Base-by-base conservation (phyloP, 176 grass and related monocot species). In the Phoenix dactylifera region DNA sequence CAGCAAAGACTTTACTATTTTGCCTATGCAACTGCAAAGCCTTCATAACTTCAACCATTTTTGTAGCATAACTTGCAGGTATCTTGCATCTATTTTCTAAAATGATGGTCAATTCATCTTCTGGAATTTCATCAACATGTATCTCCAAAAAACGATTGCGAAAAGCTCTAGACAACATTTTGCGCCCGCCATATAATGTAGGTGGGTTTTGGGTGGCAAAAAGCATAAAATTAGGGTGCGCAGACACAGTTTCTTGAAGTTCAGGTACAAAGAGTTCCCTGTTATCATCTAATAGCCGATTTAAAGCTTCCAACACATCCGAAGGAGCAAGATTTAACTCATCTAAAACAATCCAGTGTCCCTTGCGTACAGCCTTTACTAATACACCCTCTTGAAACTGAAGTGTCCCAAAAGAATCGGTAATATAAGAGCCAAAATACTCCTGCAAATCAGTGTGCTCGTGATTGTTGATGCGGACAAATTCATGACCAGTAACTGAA, bases 361-460 rank as follows among this genome's bases (percentile, higher is more conserved):
- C 91, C 64, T 84, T 72, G 15, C 91, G 83, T 39, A 96, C 91
- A 77, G 91, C 91, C 73, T 96, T 90, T 58, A 96, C 86, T 80
- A 96, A 79, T 68, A 77, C 83, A 71, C 91, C 91, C 72, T 96
- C 91, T 74, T 85, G 91, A 69, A 96, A 96, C 58, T 72, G 79
- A 71, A 96, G 86, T 71, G 57, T 87, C 59, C 91, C 91, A 30
- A 80, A 65, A 60, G 77, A 82, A 65, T 96, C 80, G 7, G 86
- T 59, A 18, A 96, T 76, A 61, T 96, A 96, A 26, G 74, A 76
- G 70, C 91, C 91, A 73, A 96, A 85, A 74, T 96, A 96, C 60
- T 96, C 91, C 82, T 96, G 91, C 18, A 96, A 73, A 85, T 96
- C 91, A 51, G 91, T 96, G 71, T 96, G 91, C 74, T 96, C 91